Evolutionary conservation across 306 rosid genomes (phyloP), one percentile per base, ranked within the genome.

Genomic region (Pyrus bretschneideri): DNA sequence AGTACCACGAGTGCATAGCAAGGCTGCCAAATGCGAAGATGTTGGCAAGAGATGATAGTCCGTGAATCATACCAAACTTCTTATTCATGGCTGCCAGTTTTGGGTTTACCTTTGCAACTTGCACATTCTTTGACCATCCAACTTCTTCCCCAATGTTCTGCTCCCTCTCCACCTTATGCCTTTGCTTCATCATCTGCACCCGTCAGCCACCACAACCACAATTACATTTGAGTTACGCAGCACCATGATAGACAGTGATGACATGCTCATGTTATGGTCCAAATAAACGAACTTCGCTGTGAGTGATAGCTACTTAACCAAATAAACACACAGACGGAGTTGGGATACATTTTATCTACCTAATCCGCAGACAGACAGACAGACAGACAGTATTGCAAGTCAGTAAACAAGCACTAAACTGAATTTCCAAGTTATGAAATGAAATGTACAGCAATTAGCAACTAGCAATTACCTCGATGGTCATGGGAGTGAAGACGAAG

Each of bases 21-120:
- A 96, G 97, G 89, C 97, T 79, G 33, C 99, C 98, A 80, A 92
- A 92, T 15, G 99, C 80, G 89, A 96, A 74, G 81, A 96, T 92
- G 81, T 96, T 96, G 27, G 99, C 98, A 27, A 96, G 97, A 44
- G 99, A 92, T 63, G 99, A 96, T 61, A 96, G 79, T 45, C 99
- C 99, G 72, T 96, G 99, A 86, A 96, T 88, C 99, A 96, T 92
- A 75, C 99, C 99, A 23, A 96, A 96, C 77, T 92, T 96, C 93
- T 96, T 96, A 75, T 96, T 92, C 96, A 96, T 92, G 64, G 97
- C 96, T 64, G 91, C 90, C 62, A 96, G 97, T 85, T 92, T 88
- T 35, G 99, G 97, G 71, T 96, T 91, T 78, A 45, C 82, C 81
- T 92, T 91, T 30, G 99, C 98, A 54, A 89, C 98, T 81, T 92